These are phyloP conservation scores for Flaveria linearis DNA, from an alignment of 129 eudicot genomes.

Conservation along the genomic window DNA sequence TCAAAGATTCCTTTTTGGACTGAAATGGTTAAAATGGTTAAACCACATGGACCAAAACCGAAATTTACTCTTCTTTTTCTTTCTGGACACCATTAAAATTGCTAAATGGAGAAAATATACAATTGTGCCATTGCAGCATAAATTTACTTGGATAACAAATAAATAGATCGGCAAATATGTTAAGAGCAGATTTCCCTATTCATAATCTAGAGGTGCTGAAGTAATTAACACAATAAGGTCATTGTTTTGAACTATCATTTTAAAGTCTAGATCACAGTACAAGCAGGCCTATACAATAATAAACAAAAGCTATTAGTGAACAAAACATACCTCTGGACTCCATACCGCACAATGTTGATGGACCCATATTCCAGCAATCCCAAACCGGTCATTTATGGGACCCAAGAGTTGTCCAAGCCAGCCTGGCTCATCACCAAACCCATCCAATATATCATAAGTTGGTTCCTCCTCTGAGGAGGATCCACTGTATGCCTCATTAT, in stretches of 20 bases:
- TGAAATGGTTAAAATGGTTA: too few relatives aligned
- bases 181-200: constrained; percentile 14
- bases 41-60: too few relatives aligned
- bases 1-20: too few relatives aligned
- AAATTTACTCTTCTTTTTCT: background rate
- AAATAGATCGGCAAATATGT: background rate
- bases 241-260: constrained; percentile 1
- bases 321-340: constrained; percentile 94
- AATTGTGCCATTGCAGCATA: constrained; percentile 4
- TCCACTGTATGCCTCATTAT: constrained; percentile 83
- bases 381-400: constrained; percentile 87
- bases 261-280: background rate
- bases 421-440: constrained; percentile 95
- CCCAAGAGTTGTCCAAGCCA: constrained; percentile 97
- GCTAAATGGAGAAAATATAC: constrained; percentile 5
- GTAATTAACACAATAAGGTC: constrained; percentile 8
- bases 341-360: constrained; percentile 98
- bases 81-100: constrained; percentile 2
- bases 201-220: constrained; percentile 3
- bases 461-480: constrained; percentile 87
- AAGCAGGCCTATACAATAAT: background rate
- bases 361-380: constrained; percentile 97
- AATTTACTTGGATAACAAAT: constrained; percentile 6
- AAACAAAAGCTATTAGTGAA: constrained; percentile 11
- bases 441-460: constrained; percentile 84